These are phyloP conservation scores for Beauveria medogensis DNA, from an alignment of 2,329 filamentous ascomycete species.

Conservation along the genomic window DNA sequence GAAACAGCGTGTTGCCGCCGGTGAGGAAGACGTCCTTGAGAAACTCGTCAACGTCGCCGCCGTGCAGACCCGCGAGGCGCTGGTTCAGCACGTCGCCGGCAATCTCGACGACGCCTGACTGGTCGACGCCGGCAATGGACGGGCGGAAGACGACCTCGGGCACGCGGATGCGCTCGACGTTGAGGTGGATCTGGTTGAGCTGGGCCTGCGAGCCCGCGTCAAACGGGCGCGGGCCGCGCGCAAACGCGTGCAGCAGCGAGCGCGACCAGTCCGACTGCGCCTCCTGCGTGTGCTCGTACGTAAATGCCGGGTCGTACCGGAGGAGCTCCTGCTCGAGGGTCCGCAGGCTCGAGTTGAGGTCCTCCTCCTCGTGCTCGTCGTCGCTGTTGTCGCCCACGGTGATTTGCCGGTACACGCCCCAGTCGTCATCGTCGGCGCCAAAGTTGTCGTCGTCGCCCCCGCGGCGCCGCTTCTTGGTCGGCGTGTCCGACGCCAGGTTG, in stretches of 20 bases:
- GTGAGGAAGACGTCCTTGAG: slow-evolving; percentile 86
- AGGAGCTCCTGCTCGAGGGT: slow-evolving; percentile 77
- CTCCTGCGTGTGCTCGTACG: slow-evolving; percentile 83
- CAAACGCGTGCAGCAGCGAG: slow-evolving; percentile 80
- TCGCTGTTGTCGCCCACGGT: slow-evolving; percentile 75
- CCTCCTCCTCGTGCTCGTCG: slow-evolving; percentile 88
- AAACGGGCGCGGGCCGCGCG: slow-evolving; percentile 79
- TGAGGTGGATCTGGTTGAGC: slow-evolving; percentile 84
- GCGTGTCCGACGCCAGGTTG: slow-evolving; percentile 85
- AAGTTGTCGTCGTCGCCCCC: slow-evolving; percentile 94
- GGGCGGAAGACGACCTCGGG: slow-evolving; percentile 92
- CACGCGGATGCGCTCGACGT: slow-evolving; percentile 90
- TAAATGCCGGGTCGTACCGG: slow-evolving; percentile 78
- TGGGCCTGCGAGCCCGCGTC: slow-evolving; percentile 68
- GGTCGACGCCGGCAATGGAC: slow-evolving; percentile 83
- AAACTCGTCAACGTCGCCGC: slow-evolving; percentile 52
- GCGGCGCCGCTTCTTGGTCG: slow-evolving; percentile 73
- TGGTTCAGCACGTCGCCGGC: slow-evolving; percentile 82
- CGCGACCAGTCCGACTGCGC: slow-evolving; percentile 95
- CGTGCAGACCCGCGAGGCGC: slow-evolving; percentile 51
- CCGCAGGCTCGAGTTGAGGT: slow-evolving; percentile 66
- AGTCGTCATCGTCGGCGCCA: slow-evolving; percentile 94
- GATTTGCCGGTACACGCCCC: slow-evolving; percentile 93
- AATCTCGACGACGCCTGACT: slow-evolving; percentile 89
- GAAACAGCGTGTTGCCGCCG: slow-evolving; percentile 83